These are phyloP conservation scores for Penicillium digitatum DNA, from an alignment of 2,329 filamentous ascomycete genomes.

Conservation along the genomic window DNA sequence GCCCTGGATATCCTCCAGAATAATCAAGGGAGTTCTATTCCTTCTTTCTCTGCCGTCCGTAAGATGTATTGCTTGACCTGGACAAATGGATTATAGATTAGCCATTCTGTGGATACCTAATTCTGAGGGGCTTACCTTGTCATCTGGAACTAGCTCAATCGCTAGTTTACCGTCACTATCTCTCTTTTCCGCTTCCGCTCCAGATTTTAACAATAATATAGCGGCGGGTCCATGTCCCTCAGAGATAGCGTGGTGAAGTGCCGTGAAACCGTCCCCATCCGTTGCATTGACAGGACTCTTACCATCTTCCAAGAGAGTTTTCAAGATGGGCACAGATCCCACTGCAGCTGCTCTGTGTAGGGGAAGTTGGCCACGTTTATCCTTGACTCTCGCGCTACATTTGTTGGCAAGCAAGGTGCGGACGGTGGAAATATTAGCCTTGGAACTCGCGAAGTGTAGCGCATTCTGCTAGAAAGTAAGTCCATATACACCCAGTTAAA, in stretches of 20 bases:
- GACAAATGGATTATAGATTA: conserved; percentile 1
- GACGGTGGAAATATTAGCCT: conserved; percentile 78
- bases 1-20: not conserved
- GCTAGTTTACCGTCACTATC: conserved; percentile 67
- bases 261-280: conserved; percentile 78
- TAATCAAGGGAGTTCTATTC: conserved; percentile 58
- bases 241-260: conserved; percentile 70
- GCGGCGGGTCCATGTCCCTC: conserved; percentile 73
- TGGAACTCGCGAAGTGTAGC: conserved; percentile 87
- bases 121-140: conserved; percentile 57
- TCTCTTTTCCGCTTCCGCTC: conserved; percentile 75
- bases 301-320: conserved; percentile 67
- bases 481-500: not conserved
- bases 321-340: conserved; percentile 83
- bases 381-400: conserved; percentile 74
- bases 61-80: conserved; percentile 73
- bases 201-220: conserved; percentile 73
- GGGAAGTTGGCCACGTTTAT: conserved; percentile 82
- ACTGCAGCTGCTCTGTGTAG: conserved; percentile 88
- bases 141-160: conserved; percentile 80
- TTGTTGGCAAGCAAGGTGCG: conserved; percentile 70
- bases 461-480: conserved; percentile 58
- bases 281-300: conserved; percentile 78
- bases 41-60: conserved; percentile 75
- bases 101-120: not conserved